A percentile compares a stretch with the other conserved stretches of the same genome.
phyloP scores from a whole-genome alignment of 352 stramenopile species.

The Pythium brachiatum region DNA sequence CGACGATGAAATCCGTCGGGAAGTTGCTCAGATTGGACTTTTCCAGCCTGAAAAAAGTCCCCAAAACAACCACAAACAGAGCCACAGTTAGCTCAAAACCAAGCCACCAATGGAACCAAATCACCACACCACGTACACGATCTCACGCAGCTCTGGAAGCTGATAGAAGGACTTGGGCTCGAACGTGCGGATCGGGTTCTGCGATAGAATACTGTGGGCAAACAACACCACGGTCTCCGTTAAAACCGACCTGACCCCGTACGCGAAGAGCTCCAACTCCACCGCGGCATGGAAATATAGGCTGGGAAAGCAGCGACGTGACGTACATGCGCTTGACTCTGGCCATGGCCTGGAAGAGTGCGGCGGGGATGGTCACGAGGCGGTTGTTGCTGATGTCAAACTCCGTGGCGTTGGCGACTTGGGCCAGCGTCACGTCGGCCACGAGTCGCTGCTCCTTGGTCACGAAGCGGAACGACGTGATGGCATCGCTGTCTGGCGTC shows the following conservation, averaged over 20 bases:
- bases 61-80: background rate
- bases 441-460: background rate
- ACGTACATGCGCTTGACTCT: conserved; percentile 28
- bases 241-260: too few relatives aligned
- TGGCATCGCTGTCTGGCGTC: background rate
- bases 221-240: background rate
- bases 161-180: conserved; percentile 43
- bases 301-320: too few relatives aligned
- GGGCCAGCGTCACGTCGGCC: conserved; percentile 16
- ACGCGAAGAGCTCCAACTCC: background rate
- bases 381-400: conserved; percentile 55
- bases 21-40: conserved; percentile 43
- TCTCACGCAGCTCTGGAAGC: conserved; percentile 37
- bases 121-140: conserved; percentile 40
- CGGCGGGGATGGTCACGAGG: conserved; percentile 34
- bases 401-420: conserved; percentile 31
- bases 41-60: conserved; percentile 18
- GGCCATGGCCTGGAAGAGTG: conserved; percentile 42
- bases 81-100: background rate
- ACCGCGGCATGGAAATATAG: too few relatives aligned
- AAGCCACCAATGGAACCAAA: too few relatives aligned
- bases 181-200: conserved; percentile 57
- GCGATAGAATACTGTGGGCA: conserved; percentile 40
- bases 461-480: conserved; percentile 12
- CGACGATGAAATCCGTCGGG: conserved; percentile 28